phyloP scores from a whole-genome alignment of 2,329 filamentous ascomycete genomes.

The Clathrospora elynae region DNA sequence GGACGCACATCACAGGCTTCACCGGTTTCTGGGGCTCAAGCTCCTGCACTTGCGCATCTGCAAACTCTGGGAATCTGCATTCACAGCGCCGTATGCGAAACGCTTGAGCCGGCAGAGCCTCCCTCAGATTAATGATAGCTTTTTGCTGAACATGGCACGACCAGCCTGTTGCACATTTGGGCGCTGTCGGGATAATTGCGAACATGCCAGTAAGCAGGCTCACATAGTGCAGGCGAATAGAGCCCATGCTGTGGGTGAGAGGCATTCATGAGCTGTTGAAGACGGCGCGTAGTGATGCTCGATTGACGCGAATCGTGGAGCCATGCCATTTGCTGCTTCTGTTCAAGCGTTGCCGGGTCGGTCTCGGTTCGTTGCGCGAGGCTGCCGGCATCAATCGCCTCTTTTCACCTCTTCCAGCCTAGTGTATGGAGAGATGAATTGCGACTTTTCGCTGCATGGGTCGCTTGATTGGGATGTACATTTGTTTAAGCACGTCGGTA shows the following conservation, averaged over 20 bases:
- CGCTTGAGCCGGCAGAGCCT: constrained; percentile 30
- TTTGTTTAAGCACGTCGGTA: constrained; percentile 7
- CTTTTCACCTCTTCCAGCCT: constrained; percentile 6
- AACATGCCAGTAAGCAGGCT: constrained; percentile 10
- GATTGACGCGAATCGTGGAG: background rate
- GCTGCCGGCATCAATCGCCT: constrained; percentile 15
- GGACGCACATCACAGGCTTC: constrained; percentile 21
- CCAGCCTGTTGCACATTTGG: constrained; percentile 24
- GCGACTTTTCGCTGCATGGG: constrained; percentile 4
- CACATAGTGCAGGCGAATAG: constrained; percentile 14
- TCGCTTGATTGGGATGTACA: constrained; percentile 10
- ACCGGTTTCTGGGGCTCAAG: constrained; percentile 20
- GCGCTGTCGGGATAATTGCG: constrained; percentile 17
- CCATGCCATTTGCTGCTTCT: constrained; percentile 31
- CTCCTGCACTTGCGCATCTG: constrained; percentile 17
- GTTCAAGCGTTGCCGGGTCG: constrained; percentile 21
- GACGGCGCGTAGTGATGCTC: constrained; percentile 14
- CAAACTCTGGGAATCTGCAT: constrained; percentile 1
- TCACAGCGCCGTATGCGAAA: constrained; percentile 4
- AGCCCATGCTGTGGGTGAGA: constrained; percentile 9
- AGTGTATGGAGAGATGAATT: constrained; percentile 2
- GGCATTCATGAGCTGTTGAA: constrained; percentile 7
- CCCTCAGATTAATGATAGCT: constrained; percentile 21
- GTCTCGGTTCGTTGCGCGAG: constrained; percentile 8
- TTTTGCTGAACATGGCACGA: constrained; percentile 17